Conservation (phyloP, 1,139 yeast genomes). For the Meyerozyma guilliermondii region DNA sequence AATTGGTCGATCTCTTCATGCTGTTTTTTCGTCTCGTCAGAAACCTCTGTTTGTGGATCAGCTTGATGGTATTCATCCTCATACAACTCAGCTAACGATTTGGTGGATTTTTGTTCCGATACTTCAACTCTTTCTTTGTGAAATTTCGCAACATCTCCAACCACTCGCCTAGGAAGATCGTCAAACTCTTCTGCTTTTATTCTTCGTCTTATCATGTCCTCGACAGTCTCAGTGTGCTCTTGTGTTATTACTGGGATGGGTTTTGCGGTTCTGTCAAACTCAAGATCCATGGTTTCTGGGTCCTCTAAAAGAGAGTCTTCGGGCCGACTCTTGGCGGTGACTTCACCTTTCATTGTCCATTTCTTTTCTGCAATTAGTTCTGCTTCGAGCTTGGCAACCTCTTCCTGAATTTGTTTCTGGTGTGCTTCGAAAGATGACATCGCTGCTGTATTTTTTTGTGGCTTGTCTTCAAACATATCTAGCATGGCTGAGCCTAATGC, state of each 20-base stretch:
- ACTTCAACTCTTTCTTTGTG: conserved; percentile 54
- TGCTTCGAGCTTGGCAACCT: conserved; percentile 73
- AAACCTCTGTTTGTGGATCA: conserved; percentile 33
- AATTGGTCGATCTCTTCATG: conserved; percentile 75
- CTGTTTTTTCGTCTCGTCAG: conserved; percentile 62
- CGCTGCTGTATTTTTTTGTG: conserved; percentile 22
- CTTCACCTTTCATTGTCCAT: conserved; percentile 96
- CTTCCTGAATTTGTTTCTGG: conserved; percentile 69
- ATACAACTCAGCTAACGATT: conserved; percentile 87
- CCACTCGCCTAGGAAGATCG: conserved; percentile 71
- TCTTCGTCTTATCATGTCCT: conserved; percentile 82
- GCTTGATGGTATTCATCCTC: conserved; percentile 72
- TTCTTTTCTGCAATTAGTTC: conserved; percentile 87
- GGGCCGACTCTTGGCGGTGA: conserved; percentile 75
- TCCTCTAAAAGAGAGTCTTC: conserved; percentile 63
- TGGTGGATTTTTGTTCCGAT: conserved; percentile 77
- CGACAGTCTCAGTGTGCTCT: conserved; percentile 79
- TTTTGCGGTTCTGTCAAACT: conserved; percentile 42
- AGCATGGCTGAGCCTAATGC: conserved; percentile 54
- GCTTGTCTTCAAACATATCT: conserved; percentile 53
- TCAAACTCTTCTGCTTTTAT: conserved; percentile 73
- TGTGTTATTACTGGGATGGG: conserved; percentile 87
- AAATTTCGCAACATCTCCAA: conserved; percentile 60
- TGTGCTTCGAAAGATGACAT: conserved; percentile 82
- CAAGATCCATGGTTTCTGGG: conserved; percentile 31